Base-by-base conservation (phyloP, 2,329 filamentous ascomycete genomes). In the Alternaria panax region DNA sequence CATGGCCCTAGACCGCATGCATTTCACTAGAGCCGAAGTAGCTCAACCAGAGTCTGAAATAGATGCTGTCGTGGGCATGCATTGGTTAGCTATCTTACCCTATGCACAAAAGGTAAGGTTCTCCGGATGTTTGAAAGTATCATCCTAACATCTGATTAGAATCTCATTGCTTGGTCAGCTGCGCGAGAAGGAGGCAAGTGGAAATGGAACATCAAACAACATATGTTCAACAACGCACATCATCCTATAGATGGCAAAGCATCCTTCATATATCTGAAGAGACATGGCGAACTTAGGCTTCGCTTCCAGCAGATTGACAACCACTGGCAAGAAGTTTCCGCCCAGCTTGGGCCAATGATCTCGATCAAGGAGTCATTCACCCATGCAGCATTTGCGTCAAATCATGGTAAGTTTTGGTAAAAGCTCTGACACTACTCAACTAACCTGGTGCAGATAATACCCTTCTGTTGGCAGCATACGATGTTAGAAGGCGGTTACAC, bases 21-120 rank as follows among this genome's bases (percentile, higher is more conserved):
- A 84, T 30, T 75, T 86, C 9, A 83, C 84, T 50, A 86, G 88
- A 41, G 85, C 83, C 55, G 89, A 88, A 78, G 84, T 88, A 24
- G 77, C 82, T n/a, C 92, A 94, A 71, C 79, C 86, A 2, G 82
- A 89, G 53, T 90, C 93, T 69, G 92, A 96, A 74, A 82, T 92
- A 36, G 88, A 90, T 65, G 87, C 89, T 50, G 83, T 96, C 5
- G 92, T 96, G 7, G 95, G 94, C 4, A 86, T 92, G 75, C 90
- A 92, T 78, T 99, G 95, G 95, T 82, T 98, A 54, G 75, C 79
- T 16, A 72, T 82, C 16, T 77, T 77, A 34, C 80, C 78, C 7
- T 78, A 80, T 43, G 75, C 76, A 47, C 71, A 76, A 53, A 79
- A 78, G 68, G 78, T 79, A 62, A 12, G 40, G 30, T 57, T 16